These are phyloP conservation scores for Solanum habrochaites DNA, from an alignment of 257 asterid species.

Conservation along the genomic window DNA sequence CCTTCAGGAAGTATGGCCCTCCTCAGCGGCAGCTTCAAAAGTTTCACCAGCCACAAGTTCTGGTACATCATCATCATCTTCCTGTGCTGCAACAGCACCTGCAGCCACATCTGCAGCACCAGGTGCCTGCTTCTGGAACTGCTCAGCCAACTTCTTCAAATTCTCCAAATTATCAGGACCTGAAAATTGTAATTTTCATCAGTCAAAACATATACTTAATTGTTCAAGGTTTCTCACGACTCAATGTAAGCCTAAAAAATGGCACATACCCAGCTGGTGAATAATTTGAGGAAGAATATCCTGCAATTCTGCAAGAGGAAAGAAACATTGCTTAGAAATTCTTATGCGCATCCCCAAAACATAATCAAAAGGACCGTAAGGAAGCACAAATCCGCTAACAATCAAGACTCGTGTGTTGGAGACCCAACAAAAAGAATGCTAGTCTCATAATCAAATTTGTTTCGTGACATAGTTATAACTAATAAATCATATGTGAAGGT, in stretches of 20 bases:
- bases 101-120: constrained; percentile 19
- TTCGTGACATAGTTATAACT: not conserved
- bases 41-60: constrained; percentile 57
- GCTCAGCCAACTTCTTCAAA: constrained; percentile 64
- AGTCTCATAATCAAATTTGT: not conserved
- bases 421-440: not conserved
- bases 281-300: constrained; percentile 13
- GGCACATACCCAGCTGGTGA: constrained; percentile 12
- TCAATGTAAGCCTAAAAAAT: not conserved
- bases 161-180: constrained; percentile 67
- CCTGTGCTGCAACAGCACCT: constrained; percentile 8
- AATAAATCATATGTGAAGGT: not conserved
- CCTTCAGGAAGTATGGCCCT: constrained; percentile 23
- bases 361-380: not conserved
- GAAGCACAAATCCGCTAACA: not conserved
- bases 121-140: constrained; percentile 63
- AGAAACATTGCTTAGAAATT: not conserved
- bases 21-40: constrained; percentile 66
- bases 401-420: not conserved
- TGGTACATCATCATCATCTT: constrained; percentile 61
- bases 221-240: not conserved
- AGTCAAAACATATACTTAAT: not conserved
- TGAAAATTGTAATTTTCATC: not conserved
- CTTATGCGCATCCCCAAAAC: not conserved
- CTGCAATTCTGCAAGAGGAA: constrained; percentile 4